phyloP scores from a whole-genome alignment of 2,329 filamentous ascomycete species.

The Neonectria coccinea region DNA sequence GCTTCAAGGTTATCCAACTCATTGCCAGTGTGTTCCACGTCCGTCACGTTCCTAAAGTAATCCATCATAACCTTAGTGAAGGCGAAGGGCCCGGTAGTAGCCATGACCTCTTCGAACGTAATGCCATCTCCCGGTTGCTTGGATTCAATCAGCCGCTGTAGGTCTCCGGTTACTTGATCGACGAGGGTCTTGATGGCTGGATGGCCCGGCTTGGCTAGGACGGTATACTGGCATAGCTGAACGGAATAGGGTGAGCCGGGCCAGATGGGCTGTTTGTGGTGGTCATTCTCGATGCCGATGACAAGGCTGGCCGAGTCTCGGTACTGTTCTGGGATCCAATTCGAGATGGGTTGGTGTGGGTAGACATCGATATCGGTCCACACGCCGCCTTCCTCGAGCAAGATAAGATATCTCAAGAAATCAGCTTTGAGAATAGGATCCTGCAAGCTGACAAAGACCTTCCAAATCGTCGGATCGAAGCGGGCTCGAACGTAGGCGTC shows the following conservation, averaged over 20 bases:
- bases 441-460: conserved; percentile 61
- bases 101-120: conserved; percentile 49
- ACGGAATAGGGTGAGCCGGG: conserved; percentile 76
- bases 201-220: conserved; percentile 78
- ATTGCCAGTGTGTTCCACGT: conserved; percentile 44
- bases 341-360: conserved; percentile 72
- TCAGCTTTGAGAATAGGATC: conserved; percentile 67
- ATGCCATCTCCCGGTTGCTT: conserved; percentile 29
- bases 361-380: conserved; percentile 77
- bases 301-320: conserved; percentile 72
- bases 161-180: conserved; percentile 66
- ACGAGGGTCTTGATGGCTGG: conserved; percentile 75
- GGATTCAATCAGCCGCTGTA: conserved; percentile 37
- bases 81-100: conserved; percentile 47
- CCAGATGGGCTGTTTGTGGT: conserved; percentile 48
- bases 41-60: conserved; percentile 44
- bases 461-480: conserved; percentile 69
- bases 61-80: conserved; percentile 49
- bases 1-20: conserved; percentile 46
- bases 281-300: conserved; percentile 77
- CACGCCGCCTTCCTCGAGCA: conserved; percentile 77
- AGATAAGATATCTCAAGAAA: conserved; percentile 70
- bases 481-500: conserved; percentile 68
- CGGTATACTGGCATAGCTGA: conserved; percentile 81
- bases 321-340: conserved; percentile 69